These are phyloP conservation scores for Neurospora sublineolata DNA, from an alignment of 495 filamentous ascomycete species.

Conservation along the genomic window DNA sequence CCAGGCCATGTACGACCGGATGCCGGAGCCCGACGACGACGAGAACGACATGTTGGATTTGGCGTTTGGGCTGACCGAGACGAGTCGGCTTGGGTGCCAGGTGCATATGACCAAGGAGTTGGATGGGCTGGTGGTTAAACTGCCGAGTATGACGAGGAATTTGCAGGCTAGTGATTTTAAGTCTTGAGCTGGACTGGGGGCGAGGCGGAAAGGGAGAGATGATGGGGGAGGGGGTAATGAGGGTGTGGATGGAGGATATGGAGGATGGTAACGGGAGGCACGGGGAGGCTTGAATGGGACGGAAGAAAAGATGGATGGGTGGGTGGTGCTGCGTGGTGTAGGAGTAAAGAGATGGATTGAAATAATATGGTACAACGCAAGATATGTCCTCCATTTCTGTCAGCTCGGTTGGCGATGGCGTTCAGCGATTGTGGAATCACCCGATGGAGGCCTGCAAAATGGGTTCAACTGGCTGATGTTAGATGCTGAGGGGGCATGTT, in stretches of 20 bases:
- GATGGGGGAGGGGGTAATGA: too few species aligned
- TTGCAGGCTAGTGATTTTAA: constrained; percentile 88
- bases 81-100: constrained; percentile 90
- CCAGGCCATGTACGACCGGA: constrained; percentile 76
- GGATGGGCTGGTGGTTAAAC: constrained; percentile 70
- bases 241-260: background rate
- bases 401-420: too few species aligned
- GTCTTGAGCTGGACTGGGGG: constrained; percentile 4
- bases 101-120: constrained; percentile 82
- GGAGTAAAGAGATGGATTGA: too few species aligned
- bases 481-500: background rate
- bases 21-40: constrained; percentile 87
- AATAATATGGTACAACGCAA: too few species aligned
- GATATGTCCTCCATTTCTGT: too few species aligned
- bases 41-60: constrained; percentile 99
- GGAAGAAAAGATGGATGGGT: too few species aligned
- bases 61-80: constrained; percentile 92
- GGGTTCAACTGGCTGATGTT: too few species aligned
- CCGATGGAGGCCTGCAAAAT: too few species aligned
- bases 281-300: too few species aligned
- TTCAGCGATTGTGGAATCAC: too few species aligned
- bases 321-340: too few species aligned
- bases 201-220: background rate
- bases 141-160: constrained; percentile 92
- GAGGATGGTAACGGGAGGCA: too few species aligned